Percentiles rank a stretch among this genome's conserved stretches.
These are phyloP conservation scores for Fusarium devonianum DNA, from an alignment of 2,329 filamentous ascomycete genomes.

Conservation along the genomic window DNA sequence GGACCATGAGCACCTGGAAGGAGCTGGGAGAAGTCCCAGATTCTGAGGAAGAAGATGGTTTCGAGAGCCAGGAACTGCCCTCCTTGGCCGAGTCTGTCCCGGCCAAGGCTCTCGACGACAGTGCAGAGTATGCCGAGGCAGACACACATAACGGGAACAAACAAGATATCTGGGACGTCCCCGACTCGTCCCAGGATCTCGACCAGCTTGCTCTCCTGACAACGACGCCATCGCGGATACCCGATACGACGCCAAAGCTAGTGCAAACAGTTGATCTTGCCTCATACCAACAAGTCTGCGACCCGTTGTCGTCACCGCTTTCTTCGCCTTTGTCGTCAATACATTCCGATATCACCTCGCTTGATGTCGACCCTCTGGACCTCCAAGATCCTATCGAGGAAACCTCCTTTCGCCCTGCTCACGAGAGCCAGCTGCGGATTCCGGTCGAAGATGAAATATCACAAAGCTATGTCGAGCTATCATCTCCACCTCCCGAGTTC, in stretches of 20 bases:
- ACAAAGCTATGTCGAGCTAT: conserved; percentile 48
- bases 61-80: conserved; percentile 47
- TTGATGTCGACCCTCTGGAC: conserved; percentile 31
- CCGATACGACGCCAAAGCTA: conserved; percentile 9
- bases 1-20: conserved; percentile 57
- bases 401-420: conserved; percentile 1
- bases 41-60: conserved; percentile 57
- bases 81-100: conserved; percentile 4
- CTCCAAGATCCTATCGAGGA: neutral
- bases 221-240: conserved; percentile 9
- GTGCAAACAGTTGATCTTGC: neutral
- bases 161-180: conserved; percentile 48
- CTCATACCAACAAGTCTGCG: too few relatives aligned
- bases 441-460: conserved; percentile 47
- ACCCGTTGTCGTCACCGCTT: too few relatives aligned
- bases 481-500: conserved; percentile 43
- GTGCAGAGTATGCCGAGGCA: neutral
- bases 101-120: neutral
- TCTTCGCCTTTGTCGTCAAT: conserved; percentile 48
- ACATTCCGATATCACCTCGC: conserved; percentile 41
- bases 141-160: conserved; percentile 16
- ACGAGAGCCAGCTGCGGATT: conserved; percentile 8
- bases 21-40: conserved; percentile 59
- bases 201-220: neutral
- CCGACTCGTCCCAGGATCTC: conserved; percentile 46